phyloP scores from a whole-genome alignment of 768 basidiomycete genomes.

The Tulasnella calospora region DNA sequence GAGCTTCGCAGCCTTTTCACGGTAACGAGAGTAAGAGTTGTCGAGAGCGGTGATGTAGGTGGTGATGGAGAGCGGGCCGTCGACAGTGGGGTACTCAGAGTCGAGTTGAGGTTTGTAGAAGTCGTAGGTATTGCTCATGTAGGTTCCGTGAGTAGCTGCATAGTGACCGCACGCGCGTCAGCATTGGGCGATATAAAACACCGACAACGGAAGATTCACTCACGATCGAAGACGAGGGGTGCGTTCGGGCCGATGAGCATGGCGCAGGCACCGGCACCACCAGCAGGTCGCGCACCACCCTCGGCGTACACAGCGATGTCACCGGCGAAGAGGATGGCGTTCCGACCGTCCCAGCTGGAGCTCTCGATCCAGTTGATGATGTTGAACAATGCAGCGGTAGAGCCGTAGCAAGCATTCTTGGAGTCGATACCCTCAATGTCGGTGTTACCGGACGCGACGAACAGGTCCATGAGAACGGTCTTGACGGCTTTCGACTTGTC shows the following conservation, averaged over 20 bases:
- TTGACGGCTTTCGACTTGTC: constrained; percentile 99
- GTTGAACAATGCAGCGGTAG: constrained; percentile 98
- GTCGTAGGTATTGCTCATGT: constrained; percentile 98
- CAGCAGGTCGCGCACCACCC: constrained; percentile 89
- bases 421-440: constrained; percentile 99
- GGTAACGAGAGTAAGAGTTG: constrained; percentile 77
- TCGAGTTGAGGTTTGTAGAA: constrained; percentile 98
- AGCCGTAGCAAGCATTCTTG: constrained; percentile 99
- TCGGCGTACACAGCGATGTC: constrained; percentile 99
- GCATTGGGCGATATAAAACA: neutral
- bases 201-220: constrained; percentile 38
- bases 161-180: neutral
- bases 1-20: constrained; percentile 68
- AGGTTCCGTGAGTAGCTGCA: constrained; percentile 88
- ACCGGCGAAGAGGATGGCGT: constrained; percentile 93
- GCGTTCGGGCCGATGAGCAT: constrained; percentile 95
- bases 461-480: constrained; percentile 97
- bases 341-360: constrained; percentile 93
- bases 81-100: constrained; percentile 94
- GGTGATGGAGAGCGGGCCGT: constrained; percentile 92
- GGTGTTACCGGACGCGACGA: constrained; percentile 83
- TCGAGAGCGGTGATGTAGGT: constrained; percentile 94
- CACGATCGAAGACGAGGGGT: constrained; percentile 90
- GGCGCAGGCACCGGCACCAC: constrained; percentile 93
- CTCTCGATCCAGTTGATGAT: constrained; percentile 98